phyloP scores from a whole-genome alignment of 176 grass and related monocot genomes.

The Oryza coarctata region DNA sequence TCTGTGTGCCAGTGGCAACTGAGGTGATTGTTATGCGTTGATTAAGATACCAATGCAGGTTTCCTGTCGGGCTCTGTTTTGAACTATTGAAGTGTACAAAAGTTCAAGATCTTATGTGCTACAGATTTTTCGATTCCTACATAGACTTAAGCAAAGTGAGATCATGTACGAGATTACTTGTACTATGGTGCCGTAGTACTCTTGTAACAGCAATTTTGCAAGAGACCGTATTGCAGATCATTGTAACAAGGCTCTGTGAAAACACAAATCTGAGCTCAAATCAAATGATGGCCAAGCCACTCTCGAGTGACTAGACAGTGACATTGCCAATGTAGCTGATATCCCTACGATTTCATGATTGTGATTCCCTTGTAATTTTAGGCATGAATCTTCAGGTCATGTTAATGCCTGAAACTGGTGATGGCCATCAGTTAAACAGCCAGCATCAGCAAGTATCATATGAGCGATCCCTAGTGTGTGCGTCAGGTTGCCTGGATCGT shows the following conservation, averaged over 20 bases:
- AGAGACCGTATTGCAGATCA: neutral
- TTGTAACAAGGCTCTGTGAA: neutral
- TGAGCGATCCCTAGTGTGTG: neutral
- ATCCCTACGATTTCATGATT: neutral
- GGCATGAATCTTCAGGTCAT: neutral
- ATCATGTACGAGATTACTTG: neutral
- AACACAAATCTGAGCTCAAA: neutral
- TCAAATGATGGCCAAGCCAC: neutral
- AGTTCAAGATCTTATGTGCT: neutral
- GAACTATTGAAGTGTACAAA: neutral
- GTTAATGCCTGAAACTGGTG: slow-evolving; percentile 2
- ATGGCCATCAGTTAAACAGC: neutral
- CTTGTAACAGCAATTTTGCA: slow-evolving; percentile 5
- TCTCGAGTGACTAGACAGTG: neutral
- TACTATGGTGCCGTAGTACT: neutral
- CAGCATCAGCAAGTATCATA: neutral
- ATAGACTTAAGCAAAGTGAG: neutral
- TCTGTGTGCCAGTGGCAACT: neutral
- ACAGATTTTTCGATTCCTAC: neutral
- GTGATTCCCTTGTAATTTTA: neutral
- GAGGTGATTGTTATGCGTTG: neutral
- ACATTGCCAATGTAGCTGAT: neutral
- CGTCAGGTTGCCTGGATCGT: neutral
- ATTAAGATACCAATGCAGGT: neutral
- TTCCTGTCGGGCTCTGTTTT: neutral